A percentile compares a stretch with the other conserved stretches of the same genome.
These are phyloP conservation scores for Pseudozyma flocculosa DNA, from an alignment of 1,284 basidiomycete species.

Conservation along the genomic window DNA sequence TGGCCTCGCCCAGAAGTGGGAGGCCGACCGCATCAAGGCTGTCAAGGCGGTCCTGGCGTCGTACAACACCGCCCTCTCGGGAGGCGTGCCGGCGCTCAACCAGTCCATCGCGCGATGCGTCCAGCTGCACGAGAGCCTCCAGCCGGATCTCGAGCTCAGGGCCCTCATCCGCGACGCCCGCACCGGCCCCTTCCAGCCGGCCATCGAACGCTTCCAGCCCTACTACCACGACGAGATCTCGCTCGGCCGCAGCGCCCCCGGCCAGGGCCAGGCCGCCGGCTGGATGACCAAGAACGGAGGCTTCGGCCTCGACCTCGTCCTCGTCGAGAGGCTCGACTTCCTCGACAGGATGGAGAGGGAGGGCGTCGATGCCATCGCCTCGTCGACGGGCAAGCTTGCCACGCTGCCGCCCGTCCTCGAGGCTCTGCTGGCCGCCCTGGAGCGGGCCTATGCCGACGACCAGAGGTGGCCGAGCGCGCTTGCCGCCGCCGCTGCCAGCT, in stretches of 20 bases:
- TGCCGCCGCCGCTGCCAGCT: slow-evolving; percentile 4
- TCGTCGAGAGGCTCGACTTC: slow-evolving; percentile 32
- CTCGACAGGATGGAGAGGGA: slow-evolving; percentile 36
- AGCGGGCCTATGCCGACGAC: slow-evolving; percentile 68
- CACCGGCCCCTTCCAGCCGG: slow-evolving; percentile 51
- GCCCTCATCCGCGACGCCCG: slow-evolving; percentile 35
- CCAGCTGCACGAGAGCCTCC: slow-evolving; percentile 21
- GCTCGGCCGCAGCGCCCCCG: slow-evolving; percentile 22
- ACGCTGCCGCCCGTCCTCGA: slow-evolving; percentile 72
- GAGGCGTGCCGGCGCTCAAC: slow-evolving; percentile 18
- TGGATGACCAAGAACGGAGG: slow-evolving; percentile 43
- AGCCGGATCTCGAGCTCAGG: slow-evolving; percentile 24
- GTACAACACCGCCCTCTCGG: slow-evolving; percentile 28
- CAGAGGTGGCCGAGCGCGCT: slow-evolving; percentile 33
- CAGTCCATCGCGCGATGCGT: slow-evolving; percentile 18
- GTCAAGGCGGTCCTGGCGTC: slow-evolving; percentile 43
- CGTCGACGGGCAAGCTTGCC: slow-evolving; percentile 20
- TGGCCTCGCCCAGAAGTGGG: slow-evolving; percentile 45
- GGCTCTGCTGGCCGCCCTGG: slow-evolving; percentile 69
- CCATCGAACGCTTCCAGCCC: slow-evolving; percentile 47
- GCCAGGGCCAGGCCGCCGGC: slow-evolving; percentile 11
- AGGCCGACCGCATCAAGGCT: slow-evolving; percentile 45
- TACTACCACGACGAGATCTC: slow-evolving; percentile 55
- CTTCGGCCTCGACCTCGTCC: slow-evolving; percentile 50
- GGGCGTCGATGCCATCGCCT: neutral